Evolutionary conservation across 495 filamentous ascomycete genomes (phyloP).

Genomic region (Aspergillus conjunctus): DNA sequence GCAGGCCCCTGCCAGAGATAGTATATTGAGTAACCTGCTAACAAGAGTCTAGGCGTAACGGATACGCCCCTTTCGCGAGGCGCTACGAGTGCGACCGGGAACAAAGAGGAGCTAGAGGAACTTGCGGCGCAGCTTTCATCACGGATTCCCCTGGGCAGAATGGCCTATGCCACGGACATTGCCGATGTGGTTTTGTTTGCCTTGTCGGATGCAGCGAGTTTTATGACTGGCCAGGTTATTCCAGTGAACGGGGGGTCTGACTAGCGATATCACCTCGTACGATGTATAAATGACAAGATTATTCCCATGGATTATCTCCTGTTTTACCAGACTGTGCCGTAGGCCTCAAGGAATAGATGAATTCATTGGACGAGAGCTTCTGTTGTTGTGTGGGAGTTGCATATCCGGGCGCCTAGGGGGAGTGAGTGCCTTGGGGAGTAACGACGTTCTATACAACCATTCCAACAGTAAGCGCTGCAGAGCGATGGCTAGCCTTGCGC

Average conservation of each 20-base stretch:
- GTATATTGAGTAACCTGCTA: neutral
- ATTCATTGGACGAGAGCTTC: no score
- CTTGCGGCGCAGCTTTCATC: neutral
- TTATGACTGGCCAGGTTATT: neutral
- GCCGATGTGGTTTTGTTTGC: neutral
- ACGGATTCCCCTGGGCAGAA: neutral
- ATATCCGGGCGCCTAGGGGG: no score
- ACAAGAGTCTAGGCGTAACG: neutral
- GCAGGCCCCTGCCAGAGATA: neutral
- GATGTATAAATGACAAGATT: no score
- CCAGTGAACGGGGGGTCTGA: neutral
- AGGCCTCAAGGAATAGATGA: no score
- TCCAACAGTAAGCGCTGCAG: no score
- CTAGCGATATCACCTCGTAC: neutral
- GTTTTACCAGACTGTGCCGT: no score
- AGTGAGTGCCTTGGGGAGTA: no score
- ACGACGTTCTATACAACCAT: no score
- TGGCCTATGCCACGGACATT: neutral
- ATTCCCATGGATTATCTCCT: no score
- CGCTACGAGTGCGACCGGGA: neutral
- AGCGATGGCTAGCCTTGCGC: no score
- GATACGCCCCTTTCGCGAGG: neutral
- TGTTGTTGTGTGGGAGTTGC: no score
- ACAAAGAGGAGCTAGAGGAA: neutral
- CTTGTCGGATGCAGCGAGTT: neutral